Base-by-base conservation (phyloP, 2,329 filamentous ascomycete genomes). In the Nemania serpens region DNA sequence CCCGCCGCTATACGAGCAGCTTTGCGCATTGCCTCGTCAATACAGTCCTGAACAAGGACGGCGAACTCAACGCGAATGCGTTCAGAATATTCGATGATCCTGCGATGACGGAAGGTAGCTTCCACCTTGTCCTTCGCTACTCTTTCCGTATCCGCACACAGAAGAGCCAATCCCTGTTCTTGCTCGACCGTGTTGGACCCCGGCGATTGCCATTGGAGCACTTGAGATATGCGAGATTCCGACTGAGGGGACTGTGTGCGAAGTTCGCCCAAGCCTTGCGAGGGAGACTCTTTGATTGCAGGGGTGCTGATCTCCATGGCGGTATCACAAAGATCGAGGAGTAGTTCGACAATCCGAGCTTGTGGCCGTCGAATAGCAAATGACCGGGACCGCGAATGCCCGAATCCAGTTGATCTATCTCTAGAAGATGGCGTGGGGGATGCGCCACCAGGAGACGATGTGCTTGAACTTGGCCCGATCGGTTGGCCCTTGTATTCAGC, bases 241-340 rank as follows among this genome's bases (percentile, higher is more conserved):
- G 96, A 99, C 72, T 97, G 91, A 0, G 95, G 95, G 4, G 95
- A 99, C 73, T 97, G 91, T 0, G 94, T 97, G 48, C 94, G 88
- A 64, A 98, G 88, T 64, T 97, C 93, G 50, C 90, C 89, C 7
- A 85, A 82, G 48, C 82, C 75, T 66, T 89, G 85, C 2, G 85
- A 82, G 9, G 88, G 84, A 3, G 86, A 83, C 67, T 98, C 94
- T 71, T 97, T 98, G 77, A 99, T 90, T 5, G 93, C 89, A 5
- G 95, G 94, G 3, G 91, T 93, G 77, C 89, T 98, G 71, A 99
- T 94, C 75, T 99, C 96, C 48, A 97, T 84, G 4, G 95, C 89
- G 1, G 95, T 99, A 74, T 99, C 95, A 73, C 95, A 98, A 17
- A 99, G 84, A 76, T 99, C 95, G 51, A 99, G 85, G 22, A 99